These are phyloP conservation scores for Apophysomyces sp. DNA, from an alignment of 371 early-diverging fungal genomes.

Conservation along the genomic window DNA sequence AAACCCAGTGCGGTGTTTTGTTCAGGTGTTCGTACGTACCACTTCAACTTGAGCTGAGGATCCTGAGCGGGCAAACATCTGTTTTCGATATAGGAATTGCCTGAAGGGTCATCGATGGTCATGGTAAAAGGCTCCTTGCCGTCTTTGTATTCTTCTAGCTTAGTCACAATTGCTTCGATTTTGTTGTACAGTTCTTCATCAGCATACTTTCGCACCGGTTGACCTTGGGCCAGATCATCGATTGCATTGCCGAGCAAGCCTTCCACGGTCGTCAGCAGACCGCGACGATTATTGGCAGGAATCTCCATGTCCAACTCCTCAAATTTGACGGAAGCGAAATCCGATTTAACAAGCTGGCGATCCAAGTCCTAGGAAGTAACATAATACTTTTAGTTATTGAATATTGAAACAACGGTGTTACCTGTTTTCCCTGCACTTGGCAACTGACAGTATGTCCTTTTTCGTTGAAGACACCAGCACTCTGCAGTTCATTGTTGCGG, in stretches of 20 bases:
- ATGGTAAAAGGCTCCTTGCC: slow-evolving; percentile 69
- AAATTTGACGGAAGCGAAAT: slow-evolving; percentile 76
- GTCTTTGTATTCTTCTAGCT: slow-evolving; percentile 59
- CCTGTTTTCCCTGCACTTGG: slow-evolving; percentile 55
- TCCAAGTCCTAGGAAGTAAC: slow-evolving; percentile 64
- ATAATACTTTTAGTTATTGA: neutral
- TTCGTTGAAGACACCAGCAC: slow-evolving; percentile 78
- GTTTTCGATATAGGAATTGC: slow-evolving; percentile 92
- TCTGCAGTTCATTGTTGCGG: slow-evolving; percentile 90
- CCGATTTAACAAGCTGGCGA: slow-evolving; percentile 92
- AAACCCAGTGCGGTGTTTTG: slow-evolving; percentile 81
- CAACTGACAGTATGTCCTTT: slow-evolving; percentile 76
- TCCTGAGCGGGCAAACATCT: slow-evolving; percentile 68
- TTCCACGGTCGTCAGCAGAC: slow-evolving; percentile 87
- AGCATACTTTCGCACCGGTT: slow-evolving; percentile 72
- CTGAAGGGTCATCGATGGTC: slow-evolving; percentile 87
- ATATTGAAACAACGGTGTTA: slow-evolving; percentile 7
- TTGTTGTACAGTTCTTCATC: slow-evolving; percentile 69
- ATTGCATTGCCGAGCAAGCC: slow-evolving; percentile 79
- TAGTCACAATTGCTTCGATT: slow-evolving; percentile 72
- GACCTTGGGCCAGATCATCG: slow-evolving; percentile 78
- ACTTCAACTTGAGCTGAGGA: slow-evolving; percentile 67
- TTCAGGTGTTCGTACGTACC: slow-evolving; percentile 76
- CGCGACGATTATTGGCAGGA: slow-evolving; percentile 76
- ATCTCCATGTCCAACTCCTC: slow-evolving; percentile 89